These are phyloP conservation scores for Gynandropsis gynandra DNA, from an alignment of 345 rosid genomes.

Conservation along the genomic window DNA sequence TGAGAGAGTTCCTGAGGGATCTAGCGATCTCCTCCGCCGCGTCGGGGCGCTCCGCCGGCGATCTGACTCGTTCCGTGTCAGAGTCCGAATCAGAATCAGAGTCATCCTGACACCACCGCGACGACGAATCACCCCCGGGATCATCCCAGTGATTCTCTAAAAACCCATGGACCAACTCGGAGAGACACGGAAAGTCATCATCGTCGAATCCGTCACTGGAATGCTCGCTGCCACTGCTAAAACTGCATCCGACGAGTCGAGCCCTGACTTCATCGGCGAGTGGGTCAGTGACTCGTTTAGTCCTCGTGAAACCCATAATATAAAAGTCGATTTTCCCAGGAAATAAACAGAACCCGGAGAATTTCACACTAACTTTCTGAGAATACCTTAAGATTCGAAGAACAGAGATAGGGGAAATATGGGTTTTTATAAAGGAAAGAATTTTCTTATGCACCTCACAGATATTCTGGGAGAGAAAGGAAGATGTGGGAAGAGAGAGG, in stretches of 20 bases:
- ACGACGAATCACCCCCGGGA: background rate
- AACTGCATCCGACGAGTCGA: conserved; percentile 42
- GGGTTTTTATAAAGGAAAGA: conserved; percentile 17
- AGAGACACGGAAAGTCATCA: conserved; percentile 58
- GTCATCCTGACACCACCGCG: conserved; percentile 17
- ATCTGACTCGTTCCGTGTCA: conserved; percentile 35
- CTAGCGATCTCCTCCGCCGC: conserved; percentile 26
- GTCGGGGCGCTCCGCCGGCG: conserved; percentile 28
- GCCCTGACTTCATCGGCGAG: conserved; percentile 58
- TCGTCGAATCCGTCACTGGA: conserved; percentile 36
- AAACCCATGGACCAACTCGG: conserved; percentile 70
- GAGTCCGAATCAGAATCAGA: conserved; percentile 40
- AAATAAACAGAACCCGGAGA: background rate
- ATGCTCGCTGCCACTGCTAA: conserved; percentile 80
- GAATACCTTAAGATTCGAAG: background rate
- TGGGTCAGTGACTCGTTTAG: conserved; percentile 53
- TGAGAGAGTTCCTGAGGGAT: conserved; percentile 4
- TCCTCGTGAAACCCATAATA: conserved; percentile 24
- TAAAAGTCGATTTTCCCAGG: background rate
- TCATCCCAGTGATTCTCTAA: conserved; percentile 41
- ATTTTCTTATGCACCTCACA: too few species aligned
- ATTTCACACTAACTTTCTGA: background rate
- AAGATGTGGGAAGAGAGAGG: conserved; percentile 3
- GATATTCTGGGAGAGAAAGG: background rate
- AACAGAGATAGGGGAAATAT: background rate